Base-by-base conservation (phyloP, 2,329 filamentous ascomycete genomes). In the Trichophaea hybrida region DNA sequence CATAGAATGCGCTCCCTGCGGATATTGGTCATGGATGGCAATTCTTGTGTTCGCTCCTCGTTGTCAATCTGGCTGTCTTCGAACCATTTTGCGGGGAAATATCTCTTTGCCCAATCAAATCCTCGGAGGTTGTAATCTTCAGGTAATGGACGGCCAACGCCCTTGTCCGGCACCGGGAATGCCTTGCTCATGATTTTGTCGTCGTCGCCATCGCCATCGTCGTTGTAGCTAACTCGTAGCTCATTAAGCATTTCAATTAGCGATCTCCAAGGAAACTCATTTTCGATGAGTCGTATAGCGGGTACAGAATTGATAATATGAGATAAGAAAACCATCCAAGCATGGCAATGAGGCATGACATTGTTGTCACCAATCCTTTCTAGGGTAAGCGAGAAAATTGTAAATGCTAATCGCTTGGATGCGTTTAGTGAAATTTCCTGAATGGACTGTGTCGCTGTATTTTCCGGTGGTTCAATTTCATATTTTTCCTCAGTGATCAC, bases 61-160 rank as follows among this genome's bases (percentile, higher is more conserved):
- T 86, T 83, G 32, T 86, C 82, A 4, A 82, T 75, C 60, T 77
- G 77, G 1, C 77, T 75, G 6, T 76, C 75, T 0, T 69, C 65
- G 67, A 86, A 86, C 79, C 80, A 86, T 0, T 75, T 72, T 0
- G 70, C 59, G 0, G 82, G 81, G 57, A 79, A 82, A 59, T 83
- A 83, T 8, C 74, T 73, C 1, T 80, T 75, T 0, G 77, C 74
- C 74, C 81, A 86, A 1, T 81, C 69, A 1, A 86, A 72, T 0
- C 85, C 85, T 1, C 82, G 75, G 58, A 87, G 76, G 0, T 79
- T 75, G 64, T 80, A 86, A 61, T 89, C 85, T 53, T 88, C 85
- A 0, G 83, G 82, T 0, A 88, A 69, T 0, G 84, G 83, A 0
- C 76, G 73, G 1, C 74, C 75, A 0, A 75, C 69, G 1, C 72